Percentiles rank a stretch among this genome's conserved stretches.
phyloP scores from a whole-genome alignment of 352 stramenopile species.

The Hyaloperonospora arabidopsidis region DNA sequence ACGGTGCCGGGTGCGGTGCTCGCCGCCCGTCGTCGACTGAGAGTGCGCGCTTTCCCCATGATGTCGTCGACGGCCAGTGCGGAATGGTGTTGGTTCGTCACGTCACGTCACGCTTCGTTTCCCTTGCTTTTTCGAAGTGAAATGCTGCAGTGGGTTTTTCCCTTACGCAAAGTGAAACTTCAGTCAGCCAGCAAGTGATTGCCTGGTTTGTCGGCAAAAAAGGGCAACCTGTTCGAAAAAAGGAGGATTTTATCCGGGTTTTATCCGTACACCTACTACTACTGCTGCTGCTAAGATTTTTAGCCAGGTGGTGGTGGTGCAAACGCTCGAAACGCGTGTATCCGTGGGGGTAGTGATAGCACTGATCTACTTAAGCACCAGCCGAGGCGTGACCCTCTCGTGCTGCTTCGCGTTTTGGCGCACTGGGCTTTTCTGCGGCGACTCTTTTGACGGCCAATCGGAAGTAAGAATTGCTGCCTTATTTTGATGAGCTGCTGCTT shows the following conservation, averaged over 20 bases:
- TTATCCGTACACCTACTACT: too few relatives aligned
- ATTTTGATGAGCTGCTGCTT: slow-evolving; percentile 1
- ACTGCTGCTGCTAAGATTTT: background rate
- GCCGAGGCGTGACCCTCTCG: too few relatives aligned
- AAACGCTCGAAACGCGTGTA: slow-evolving; percentile 9
- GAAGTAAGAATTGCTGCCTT: slow-evolving; percentile 3
- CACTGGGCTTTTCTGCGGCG: background rate
- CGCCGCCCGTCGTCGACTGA: slow-evolving; percentile 16
- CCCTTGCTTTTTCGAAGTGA: slow-evolving; percentile 7
- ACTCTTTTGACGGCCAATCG: slow-evolving; percentile 9
- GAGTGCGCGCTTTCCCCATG: slow-evolving; percentile 19
- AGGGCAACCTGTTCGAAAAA: too few relatives aligned
- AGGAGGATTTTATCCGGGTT: too few relatives aligned
- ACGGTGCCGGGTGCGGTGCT: slow-evolving; percentile 8
- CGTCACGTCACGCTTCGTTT: slow-evolving; percentile 9
- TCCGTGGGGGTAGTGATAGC: slow-evolving; percentile 8
- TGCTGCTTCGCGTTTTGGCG: too few relatives aligned
- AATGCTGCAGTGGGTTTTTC: background rate
- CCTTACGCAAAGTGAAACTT: too few relatives aligned
- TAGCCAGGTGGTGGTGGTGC: background rate
- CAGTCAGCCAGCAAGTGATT: too few relatives aligned
- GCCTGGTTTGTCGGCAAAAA: too few relatives aligned
- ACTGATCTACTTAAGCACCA: slow-evolving; percentile 13
- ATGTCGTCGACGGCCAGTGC: slow-evolving; percentile 1
- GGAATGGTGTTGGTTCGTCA: slow-evolving; percentile 11